These are phyloP conservation scores for Thermomyces lanuginosus DNA, from an alignment of 2,329 filamentous ascomycete species.

Conservation along the genomic window DNA sequence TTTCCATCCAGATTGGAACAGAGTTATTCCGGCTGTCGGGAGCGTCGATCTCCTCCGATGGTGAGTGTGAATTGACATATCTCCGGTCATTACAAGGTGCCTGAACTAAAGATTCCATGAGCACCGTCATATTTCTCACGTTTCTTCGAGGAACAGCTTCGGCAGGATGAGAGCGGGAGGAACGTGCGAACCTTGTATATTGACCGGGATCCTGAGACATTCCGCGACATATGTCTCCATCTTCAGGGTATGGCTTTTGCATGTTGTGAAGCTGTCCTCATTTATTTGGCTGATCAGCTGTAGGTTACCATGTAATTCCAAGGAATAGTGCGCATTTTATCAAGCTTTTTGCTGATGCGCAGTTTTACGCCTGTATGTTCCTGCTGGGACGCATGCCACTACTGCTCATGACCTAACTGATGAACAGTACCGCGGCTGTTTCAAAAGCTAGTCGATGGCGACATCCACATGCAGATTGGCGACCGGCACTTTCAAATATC, in stretches of 20 bases:
- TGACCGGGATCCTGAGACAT: slow-evolving; percentile 78
- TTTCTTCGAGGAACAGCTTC: slow-evolving; percentile 75
- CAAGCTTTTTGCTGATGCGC: slow-evolving; percentile 80
- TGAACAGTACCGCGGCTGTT: slow-evolving; percentile 64
- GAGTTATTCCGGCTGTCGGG: slow-evolving; percentile 53
- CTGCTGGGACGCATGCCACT: no score
- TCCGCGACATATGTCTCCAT: slow-evolving; percentile 76
- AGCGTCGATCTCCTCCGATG: slow-evolving; percentile 55
- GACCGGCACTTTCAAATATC: slow-evolving; percentile 77
- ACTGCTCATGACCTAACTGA: no score
- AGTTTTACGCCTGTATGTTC: slow-evolving; percentile 68
- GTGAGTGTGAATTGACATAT: slow-evolving; percentile 29
- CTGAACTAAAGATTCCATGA: slow-evolving; percentile 40
- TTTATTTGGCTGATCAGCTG: slow-evolving; percentile 3
- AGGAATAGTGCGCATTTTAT: slow-evolving; percentile 76
- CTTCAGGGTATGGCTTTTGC: slow-evolving; percentile 44
- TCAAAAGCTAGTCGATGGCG: slow-evolving; percentile 77
- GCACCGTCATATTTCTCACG: slow-evolving; percentile 93
- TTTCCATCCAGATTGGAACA: slow-evolving; percentile 54
- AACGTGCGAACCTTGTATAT: slow-evolving; percentile 75
- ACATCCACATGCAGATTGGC: slow-evolving; percentile 84
- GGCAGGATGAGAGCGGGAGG: slow-evolving; percentile 41
- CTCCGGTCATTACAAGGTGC: slow-evolving; percentile 5
- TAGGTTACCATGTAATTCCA: slow-evolving; percentile 68
- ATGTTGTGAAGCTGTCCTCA: not conserved